Percentiles rank a stretch among this genome's conserved stretches.
These are phyloP conservation scores for Nicotiana paniculata DNA, from an alignment of 257 asterid genomes.

Conservation along the genomic window DNA sequence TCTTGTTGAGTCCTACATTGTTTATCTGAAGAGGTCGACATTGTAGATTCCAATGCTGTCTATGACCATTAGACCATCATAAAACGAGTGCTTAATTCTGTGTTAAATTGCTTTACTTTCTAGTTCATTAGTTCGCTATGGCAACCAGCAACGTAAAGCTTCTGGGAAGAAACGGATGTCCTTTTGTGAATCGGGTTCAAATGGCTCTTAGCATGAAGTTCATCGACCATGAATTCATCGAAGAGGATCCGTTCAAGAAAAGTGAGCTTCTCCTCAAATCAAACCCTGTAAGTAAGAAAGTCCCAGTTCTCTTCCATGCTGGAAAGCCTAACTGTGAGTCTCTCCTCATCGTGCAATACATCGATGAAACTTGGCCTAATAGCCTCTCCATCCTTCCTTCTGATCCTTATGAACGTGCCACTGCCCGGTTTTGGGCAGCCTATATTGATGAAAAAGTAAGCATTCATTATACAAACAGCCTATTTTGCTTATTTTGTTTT, in stretches of 20 bases:
- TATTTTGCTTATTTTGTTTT: neutral
- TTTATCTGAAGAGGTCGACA: neutral
- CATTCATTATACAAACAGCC: neutral
- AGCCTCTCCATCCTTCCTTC: conserved; percentile 34
- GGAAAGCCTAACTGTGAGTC: conserved; percentile 40
- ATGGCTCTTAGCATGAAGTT: conserved; percentile 47
- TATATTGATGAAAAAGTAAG: conserved; percentile 44
- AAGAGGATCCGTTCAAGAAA: conserved; percentile 18
- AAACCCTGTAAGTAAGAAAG: conserved; percentile 49
- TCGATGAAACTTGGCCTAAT: conserved; percentile 31
- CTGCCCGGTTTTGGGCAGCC: conserved; percentile 52
- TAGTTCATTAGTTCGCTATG: conserved; percentile 22
- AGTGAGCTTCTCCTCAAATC: conserved; percentile 33
- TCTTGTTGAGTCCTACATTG: neutral
- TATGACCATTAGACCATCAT: neutral
- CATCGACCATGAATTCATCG: conserved; percentile 33
- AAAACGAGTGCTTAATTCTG: neutral
- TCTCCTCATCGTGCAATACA: conserved; percentile 37
- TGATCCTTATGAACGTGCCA: conserved; percentile 37
- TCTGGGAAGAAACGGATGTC: conserved; percentile 33
- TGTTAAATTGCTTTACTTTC: neutral
- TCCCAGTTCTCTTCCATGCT: conserved; percentile 45
- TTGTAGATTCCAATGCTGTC: neutral
- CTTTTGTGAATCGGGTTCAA: conserved; percentile 33
- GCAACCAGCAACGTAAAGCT: conserved; percentile 28